A percentile compares a stretch with the other conserved stretches of the same genome.
These are phyloP conservation scores for Globisporangium canariense DNA, from an alignment of 352 stramenopile species.

Conservation along the genomic window DNA sequence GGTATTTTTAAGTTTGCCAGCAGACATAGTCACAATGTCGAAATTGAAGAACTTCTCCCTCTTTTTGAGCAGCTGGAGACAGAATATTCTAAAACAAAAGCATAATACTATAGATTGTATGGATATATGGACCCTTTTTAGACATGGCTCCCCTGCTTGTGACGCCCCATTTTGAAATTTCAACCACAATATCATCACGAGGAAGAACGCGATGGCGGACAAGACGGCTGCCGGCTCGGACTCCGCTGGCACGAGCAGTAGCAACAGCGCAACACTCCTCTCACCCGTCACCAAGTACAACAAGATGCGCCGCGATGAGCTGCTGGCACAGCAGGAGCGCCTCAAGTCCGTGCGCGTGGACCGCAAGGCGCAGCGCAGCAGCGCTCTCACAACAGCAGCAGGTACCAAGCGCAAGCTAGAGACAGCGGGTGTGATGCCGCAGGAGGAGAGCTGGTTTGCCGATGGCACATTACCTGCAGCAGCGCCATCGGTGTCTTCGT, in stretches of 20 bases:
- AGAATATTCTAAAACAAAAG: no score
- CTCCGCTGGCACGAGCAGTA: background rate
- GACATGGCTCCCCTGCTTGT: background rate
- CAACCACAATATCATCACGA: background rate
- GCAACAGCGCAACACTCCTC: constrained; percentile 12
- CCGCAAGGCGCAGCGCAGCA: constrained; percentile 7
- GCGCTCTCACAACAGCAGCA: background rate
- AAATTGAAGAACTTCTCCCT: no score
- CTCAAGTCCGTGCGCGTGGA: constrained; percentile 23
- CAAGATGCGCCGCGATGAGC: constrained; percentile 17
- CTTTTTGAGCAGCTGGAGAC: no score
- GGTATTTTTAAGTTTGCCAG: no score
- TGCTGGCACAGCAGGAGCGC: constrained; percentile 24
- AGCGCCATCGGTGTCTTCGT: background rate
- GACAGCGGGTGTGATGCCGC: background rate
- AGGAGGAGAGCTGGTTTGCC: constrained; percentile 1
- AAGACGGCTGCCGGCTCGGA: background rate
- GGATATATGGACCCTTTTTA: no score
- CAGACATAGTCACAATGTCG: no score
- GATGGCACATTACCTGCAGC: constrained; percentile 10
- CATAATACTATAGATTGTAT: no score
- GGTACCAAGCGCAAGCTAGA: constrained; percentile 30
- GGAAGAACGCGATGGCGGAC: background rate
- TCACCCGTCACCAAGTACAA: constrained; percentile 38
- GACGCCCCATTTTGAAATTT: constrained; percentile 5